A percentile compares a stretch with the other conserved stretches of the same genome.
Evolutionary conservation across 2,329 filamentous ascomycete genomes (phyloP).

Genomic region (Aspergillus fructus): DNA sequence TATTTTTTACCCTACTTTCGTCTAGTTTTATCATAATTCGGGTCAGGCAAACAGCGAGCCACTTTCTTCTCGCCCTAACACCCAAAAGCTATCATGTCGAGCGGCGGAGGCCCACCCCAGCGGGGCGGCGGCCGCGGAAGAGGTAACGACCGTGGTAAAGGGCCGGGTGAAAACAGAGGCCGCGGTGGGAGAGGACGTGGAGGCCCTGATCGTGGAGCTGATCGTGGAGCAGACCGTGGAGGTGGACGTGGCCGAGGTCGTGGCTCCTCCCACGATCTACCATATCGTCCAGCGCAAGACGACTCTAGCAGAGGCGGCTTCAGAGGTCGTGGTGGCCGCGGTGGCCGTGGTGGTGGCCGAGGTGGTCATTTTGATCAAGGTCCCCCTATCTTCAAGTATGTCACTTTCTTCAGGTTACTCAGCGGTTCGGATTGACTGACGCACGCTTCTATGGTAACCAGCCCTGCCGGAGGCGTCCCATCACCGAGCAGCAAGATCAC

Average conservation of each 20-base stretch:
- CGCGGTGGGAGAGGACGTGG: conserved; percentile 19
- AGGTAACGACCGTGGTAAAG: conserved; percentile 8
- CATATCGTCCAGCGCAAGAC: conserved; percentile 18
- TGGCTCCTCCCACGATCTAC: conserved; percentile 24
- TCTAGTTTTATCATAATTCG: not conserved
- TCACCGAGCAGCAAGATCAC: conserved; percentile 23
- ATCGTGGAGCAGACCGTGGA: conserved; percentile 18
- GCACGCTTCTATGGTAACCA: conserved; percentile 9
- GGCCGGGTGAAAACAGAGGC: conserved; percentile 3
- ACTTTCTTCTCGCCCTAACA: not conserved
- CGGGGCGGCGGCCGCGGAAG: conserved; percentile 10
- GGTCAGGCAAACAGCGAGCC: not conserved
- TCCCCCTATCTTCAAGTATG: conserved; percentile 32
- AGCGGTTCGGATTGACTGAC: not conserved
- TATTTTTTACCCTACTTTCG: not conserved
- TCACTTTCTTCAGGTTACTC: not conserved
- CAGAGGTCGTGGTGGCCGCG: conserved; percentile 21
- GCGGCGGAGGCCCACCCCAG: conserved; percentile 15
- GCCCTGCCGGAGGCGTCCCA: conserved; percentile 21
- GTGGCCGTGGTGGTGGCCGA: conserved; percentile 16
- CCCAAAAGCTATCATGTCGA: conserved; percentile 15
- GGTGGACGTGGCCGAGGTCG: conserved; percentile 21
- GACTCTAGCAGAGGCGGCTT: conserved; percentile 12
- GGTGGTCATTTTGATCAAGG: conserved; percentile 17
- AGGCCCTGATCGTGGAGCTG: conserved; percentile 21